Evolutionary conservation across 163 green algal genomes (phyloP).

Genomic region (Scenedesmus sp.): DNA sequence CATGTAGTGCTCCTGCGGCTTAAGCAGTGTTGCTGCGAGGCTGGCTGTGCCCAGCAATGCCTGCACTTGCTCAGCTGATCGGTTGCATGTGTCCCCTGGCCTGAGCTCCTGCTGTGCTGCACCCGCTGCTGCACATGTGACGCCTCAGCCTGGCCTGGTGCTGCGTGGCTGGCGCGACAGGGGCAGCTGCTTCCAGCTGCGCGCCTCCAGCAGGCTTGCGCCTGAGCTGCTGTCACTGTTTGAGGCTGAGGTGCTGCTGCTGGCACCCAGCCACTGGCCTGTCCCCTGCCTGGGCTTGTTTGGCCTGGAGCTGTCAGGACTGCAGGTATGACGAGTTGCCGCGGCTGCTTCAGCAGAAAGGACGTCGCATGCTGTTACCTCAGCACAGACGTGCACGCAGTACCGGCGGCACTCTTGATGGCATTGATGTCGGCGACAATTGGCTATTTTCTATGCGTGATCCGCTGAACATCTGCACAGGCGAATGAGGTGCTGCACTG

Average conservation of each 20-base stretch:
- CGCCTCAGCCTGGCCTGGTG: conserved; percentile 6
- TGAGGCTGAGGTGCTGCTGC: conserved; percentile 49
- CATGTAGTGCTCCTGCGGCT: no score
- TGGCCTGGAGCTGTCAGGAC: conserved; percentile 16
- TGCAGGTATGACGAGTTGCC: conserved; percentile 20
- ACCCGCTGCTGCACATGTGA: not conserved
- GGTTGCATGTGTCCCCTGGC: no score
- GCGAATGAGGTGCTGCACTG: conserved; percentile 20
- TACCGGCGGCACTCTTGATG: no score
- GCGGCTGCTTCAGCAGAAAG: no score
- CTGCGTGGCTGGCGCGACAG: conserved; percentile 53
- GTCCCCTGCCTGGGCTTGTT: conserved; percentile 32
- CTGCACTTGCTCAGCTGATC: no score
- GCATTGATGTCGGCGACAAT: no score
- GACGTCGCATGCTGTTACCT: no score
- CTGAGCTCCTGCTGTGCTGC: not conserved
- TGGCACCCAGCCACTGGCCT: conserved; percentile 24
- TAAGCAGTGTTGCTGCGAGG: no score
- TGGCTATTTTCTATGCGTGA: no score
- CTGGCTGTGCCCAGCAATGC: no score
- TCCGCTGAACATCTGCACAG: conserved; percentile 1
- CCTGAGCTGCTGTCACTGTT: conserved; percentile 45
- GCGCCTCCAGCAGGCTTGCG: conserved; percentile 27
- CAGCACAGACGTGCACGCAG: no score
- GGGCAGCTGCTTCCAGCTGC: conserved; percentile 52